Evolutionary conservation across 192 early-diverging fungal species (phyloP).

Genomic region (Obelidium mucronatum): DNA sequence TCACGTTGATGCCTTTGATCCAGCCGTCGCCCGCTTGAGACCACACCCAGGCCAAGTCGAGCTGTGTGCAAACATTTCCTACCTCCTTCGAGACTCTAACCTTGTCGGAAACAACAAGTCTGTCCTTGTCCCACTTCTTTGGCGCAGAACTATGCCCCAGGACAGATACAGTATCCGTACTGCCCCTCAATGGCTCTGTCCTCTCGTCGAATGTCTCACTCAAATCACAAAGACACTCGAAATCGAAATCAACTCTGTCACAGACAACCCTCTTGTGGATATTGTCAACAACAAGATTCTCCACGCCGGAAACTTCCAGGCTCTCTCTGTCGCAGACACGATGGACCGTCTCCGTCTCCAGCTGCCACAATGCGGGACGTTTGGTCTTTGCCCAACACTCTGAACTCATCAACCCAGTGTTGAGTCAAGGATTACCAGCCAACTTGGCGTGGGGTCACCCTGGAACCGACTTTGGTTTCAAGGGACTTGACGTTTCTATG

Average conservation of each 20-base stretch:
- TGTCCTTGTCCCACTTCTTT: not conserved
- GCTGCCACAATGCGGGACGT: not conserved
- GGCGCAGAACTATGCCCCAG: conserved; percentile 5
- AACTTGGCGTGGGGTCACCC: conserved; percentile 5
- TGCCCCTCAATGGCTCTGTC: conserved; percentile 9
- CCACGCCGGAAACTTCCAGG: conserved; percentile 28
- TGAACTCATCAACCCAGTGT: conserved; percentile 9
- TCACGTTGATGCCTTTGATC: conserved; percentile 25
- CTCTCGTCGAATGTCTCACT: not conserved
- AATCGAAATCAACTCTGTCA: no score
- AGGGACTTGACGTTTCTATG: conserved; percentile 1
- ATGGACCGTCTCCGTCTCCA: conserved; percentile 20
- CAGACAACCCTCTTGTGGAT: conserved; percentile 20
- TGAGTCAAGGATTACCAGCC: conserved; percentile 9
- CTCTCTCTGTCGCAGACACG: not conserved
- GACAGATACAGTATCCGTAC: conserved; percentile 17
- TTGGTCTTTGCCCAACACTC: conserved; percentile 16
- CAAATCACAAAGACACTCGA: not conserved
- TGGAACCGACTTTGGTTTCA: conserved; percentile 12
- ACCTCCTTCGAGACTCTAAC: conserved; percentile 3
- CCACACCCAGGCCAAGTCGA: conserved; percentile 28
- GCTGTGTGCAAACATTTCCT: not conserved
- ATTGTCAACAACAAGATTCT: not conserved
- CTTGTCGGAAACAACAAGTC: not conserved
- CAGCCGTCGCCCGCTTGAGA: not conserved